Conservation (phyloP, 176 grass and related monocot genomes). For the Phoenix roebelenii region DNA sequence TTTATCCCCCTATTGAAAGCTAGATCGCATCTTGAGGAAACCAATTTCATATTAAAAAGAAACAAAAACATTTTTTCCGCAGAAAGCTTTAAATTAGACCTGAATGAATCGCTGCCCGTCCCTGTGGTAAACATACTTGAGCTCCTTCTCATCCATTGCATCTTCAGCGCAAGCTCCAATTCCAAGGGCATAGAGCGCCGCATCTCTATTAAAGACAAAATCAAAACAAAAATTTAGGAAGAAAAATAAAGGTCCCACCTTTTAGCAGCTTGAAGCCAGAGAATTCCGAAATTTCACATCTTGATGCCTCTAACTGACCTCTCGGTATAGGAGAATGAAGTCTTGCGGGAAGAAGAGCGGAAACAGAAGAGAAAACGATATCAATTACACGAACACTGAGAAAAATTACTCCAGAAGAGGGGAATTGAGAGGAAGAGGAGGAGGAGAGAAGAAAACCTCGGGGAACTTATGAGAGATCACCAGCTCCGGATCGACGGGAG, state of each 20-base stretch:
- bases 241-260: constrained; percentile 9
- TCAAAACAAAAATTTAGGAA: neutral
- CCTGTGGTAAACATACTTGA: constrained; percentile 63
- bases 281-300: too few species aligned
- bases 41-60: too few species aligned
- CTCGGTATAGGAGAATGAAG: constrained; percentile 58
- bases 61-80: neutral
- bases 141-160: constrained; percentile 84
- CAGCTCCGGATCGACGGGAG: constrained; percentile 38
- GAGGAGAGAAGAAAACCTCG: constrained; percentile 33
- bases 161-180: constrained; percentile 65
- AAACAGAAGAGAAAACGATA: too few species aligned
- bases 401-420: neutral
- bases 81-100: constrained; percentile 27
- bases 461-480: constrained; percentile 67
- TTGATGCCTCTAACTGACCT: constrained; percentile 29
- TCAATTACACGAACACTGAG: too few species aligned
- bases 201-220: constrained; percentile 51
- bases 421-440: neutral
- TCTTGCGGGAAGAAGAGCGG: constrained; percentile 10
- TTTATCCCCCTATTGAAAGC: too few species aligned
- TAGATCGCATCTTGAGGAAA: too few species aligned
- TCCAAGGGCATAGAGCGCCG: constrained; percentile 70
- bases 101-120: constrained; percentile 68
- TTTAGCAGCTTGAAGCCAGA: too few species aligned